A percentile compares a stretch with the other conserved stretches of the same genome.
Conservation (phyloP, 192 early-diverging fungal species). For the Umbelopsis sp. region DNA sequence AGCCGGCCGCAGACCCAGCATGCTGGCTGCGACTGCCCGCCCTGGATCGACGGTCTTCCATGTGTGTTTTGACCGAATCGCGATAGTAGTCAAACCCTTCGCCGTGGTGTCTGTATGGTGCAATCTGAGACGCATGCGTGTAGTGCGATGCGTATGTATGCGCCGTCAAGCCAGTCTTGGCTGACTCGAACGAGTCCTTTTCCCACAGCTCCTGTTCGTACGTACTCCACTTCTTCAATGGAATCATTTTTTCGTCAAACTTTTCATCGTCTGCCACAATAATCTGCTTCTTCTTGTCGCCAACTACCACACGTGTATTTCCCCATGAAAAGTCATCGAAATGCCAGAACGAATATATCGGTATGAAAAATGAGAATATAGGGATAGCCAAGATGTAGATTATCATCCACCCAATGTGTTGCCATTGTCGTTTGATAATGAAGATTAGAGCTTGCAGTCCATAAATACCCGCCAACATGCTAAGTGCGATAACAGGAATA, state of each 20-base stretch:
- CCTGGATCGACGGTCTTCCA: not conserved
- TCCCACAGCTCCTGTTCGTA: constrained; percentile 66
- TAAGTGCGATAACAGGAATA: constrained; percentile 81
- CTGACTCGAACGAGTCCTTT: constrained; percentile 26
- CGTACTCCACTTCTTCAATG: constrained; percentile 69
- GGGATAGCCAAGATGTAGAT: constrained; percentile 80
- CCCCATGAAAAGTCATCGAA: constrained; percentile 99
- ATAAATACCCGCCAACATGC: constrained; percentile 86
- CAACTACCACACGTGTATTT: constrained; percentile 58
- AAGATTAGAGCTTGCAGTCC: constrained; percentile 91
- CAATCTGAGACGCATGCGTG: not conserved
- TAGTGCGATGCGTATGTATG: not conserved
- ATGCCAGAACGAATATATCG: constrained; percentile 92
- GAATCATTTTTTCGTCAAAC: constrained; percentile 76
- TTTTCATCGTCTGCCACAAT: constrained; percentile 64
- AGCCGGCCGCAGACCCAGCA: not conserved
- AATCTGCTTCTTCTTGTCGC: constrained; percentile 58
- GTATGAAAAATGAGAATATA: constrained; percentile 68
- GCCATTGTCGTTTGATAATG: constrained; percentile 71
- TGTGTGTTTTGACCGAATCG: constrained; percentile 9
- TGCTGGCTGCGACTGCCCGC: not conserved
- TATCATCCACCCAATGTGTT: constrained; percentile 87
- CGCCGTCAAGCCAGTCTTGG: not conserved
- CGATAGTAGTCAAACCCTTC: constrained; percentile 6
- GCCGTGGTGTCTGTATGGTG: not conserved